Percentiles rank a stretch among this genome's conserved stretches.
phyloP scores from a whole-genome alignment of 2,329 filamentous ascomycete genomes.

The Venturia oleaginea region DNA sequence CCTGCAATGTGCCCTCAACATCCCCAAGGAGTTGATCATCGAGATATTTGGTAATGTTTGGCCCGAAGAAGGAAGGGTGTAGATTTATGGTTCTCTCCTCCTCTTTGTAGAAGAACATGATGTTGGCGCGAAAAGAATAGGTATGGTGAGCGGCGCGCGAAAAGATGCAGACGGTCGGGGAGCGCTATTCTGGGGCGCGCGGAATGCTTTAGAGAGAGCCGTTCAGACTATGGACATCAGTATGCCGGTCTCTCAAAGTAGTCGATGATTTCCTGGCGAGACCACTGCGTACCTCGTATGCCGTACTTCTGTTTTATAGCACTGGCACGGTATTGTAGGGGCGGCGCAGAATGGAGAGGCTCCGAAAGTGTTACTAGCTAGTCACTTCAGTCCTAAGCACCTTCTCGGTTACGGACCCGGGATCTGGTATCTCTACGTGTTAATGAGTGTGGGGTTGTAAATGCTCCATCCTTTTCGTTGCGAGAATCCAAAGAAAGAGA shows the following conservation, averaged over 20 bases:
- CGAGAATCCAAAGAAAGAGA: background rate
- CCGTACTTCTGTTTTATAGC: background rate
- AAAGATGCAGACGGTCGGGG: background rate
- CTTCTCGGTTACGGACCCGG: no score
- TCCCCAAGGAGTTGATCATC: conserved; percentile 83
- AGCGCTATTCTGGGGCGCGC: background rate
- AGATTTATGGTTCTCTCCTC: conserved; percentile 90
- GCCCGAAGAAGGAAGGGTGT: conserved; percentile 94
- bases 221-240: background rate
- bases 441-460: background rate
- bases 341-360: background rate
- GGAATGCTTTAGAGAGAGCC: background rate
- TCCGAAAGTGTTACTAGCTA: background rate
- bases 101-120: conserved; percentile 97
- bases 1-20: conserved; percentile 59
- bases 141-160: background rate
- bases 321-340: background rate
- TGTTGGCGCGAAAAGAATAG: conserved; percentile 20
- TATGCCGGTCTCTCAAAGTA: background rate
- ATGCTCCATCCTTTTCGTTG: background rate
- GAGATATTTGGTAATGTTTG: conserved; percentile 85
- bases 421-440: background rate
- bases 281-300: background rate
- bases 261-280: background rate
- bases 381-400: background rate